Base-by-base conservation (phyloP, 164 flowering plant species). In the Protea cynaroides region DNA sequence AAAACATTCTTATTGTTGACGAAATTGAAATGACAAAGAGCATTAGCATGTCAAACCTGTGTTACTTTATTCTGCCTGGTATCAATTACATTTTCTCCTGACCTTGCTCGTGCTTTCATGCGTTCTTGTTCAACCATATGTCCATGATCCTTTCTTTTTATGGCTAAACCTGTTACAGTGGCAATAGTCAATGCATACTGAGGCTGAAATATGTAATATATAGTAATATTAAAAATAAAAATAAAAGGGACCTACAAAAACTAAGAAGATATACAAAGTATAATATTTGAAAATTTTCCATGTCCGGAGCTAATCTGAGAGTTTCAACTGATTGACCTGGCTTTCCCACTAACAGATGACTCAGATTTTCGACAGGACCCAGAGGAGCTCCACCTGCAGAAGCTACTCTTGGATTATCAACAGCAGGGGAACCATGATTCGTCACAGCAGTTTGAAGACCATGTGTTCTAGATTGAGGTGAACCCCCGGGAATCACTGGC, bases 141-240 rank as follows among this genome's bases (percentile, higher is more conserved):
- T 62, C 21, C 65, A 53, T 62, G 65, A 34, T 65, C 75, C 60
- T 71, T 83, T 75, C 88, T 83, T 80, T 84, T 88, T 23, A 54
- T 21, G 23, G 56, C 36, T 62, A 47, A 36, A 40, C 72, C 87
- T 83, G 71, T 49, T 29, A 29, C 0, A 29, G 34, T 2, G 34
- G 5, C 34, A 29, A 29, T 29, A 29, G 34, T 5, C 34, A 29
- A 2, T 29, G 34, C 34, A 29, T 29, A 5, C 34, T 29, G 34
- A 29, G 34, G 34, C 4, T 3, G 34, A 29, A 29, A 29, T 2
- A 29, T 2, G 34, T 3, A 29, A 29, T 29, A 29, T 29, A 29
- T 29, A 29, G 34, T 29, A 29, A 2, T 29, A 29, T 29, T n/a
- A n/a, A 29, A 29, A 29, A 29, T 29, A 29, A 29, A 29, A 29